Percentiles rank a stretch among this genome's conserved stretches.
These are phyloP conservation scores for Phytophthora niederhauseri DNA, from an alignment of 352 stramenopile genomes.

Conservation along the genomic window DNA sequence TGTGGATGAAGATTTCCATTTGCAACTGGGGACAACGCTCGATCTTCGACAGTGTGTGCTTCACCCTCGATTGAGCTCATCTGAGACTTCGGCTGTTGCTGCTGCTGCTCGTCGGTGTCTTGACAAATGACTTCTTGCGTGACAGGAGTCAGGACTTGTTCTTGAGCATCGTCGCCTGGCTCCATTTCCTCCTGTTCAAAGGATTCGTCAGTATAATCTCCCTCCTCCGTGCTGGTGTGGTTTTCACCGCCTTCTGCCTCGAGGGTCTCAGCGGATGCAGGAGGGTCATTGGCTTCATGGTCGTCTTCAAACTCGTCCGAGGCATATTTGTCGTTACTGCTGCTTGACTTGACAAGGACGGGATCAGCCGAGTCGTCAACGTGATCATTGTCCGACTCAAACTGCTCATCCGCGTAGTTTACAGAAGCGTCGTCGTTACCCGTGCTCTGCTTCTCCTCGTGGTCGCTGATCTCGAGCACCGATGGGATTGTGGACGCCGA, in stretches of 20 bases:
- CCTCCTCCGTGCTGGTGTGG: background rate
- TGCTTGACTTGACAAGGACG: background rate
- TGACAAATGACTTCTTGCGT: no score
- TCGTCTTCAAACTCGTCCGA: constrained; percentile 31
- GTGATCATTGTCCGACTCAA: constrained; percentile 20
- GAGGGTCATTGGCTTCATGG: background rate
- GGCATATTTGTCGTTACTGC: constrained; percentile 15
- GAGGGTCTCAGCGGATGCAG: background rate
- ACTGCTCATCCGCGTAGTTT: constrained; percentile 24
- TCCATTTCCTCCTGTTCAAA: constrained; percentile 25
- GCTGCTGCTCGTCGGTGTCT: no score
- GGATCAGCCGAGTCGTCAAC: background rate
- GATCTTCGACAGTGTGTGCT: background rate
- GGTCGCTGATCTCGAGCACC: constrained; percentile 14
- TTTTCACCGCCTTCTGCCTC: background rate
- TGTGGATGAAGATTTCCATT: background rate
- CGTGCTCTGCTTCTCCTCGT: constrained; percentile 1
- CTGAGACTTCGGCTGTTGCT: background rate
- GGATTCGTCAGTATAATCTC: constrained; percentile 18
- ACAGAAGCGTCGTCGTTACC: background rate
- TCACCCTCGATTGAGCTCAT: background rate
- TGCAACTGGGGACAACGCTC: background rate
- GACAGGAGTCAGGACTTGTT: no score
- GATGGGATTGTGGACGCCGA: constrained; percentile 16
- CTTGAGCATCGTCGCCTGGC: background rate